Base-by-base conservation (phyloP, 2,329 filamentous ascomycete genomes). In the Zymoseptoria brevis region DNA sequence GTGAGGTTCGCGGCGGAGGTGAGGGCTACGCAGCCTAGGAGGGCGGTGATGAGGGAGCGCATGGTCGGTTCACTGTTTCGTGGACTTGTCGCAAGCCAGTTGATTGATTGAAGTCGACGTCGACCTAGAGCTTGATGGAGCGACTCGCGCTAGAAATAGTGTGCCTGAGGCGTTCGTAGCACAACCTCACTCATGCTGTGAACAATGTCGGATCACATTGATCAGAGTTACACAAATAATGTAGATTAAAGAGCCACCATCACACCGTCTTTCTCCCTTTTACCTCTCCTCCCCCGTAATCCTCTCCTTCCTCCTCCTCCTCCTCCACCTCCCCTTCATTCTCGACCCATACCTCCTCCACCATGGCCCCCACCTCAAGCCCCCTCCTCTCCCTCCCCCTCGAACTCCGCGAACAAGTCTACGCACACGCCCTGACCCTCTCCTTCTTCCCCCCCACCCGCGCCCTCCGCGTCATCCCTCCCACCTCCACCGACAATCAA, bases 1-100 rank as follows among this genome's bases (percentile, higher is more conserved):
- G 79, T 81, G 58, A 80, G 73, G 57, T 74, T 72, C 35, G 77
- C 76, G 48, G 77, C 76, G 9, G 71, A 70, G 19, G 68, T 58
- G 11, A 70, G 41, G 16, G 72, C 57, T n/a, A 68, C 65, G 58
- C 57, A 60, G 26, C 58, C 58, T 16, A 67, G 57, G 26, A 62
- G 51, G 11, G 54, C 45, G 21, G 53, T 54, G 50, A 54, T 57
- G 48, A 61, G 24, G 8, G 45, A n/a, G 1, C n/a, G 41, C 54
- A 56, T 56, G 19, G 11, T 45, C 35, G 35, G 13, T 6, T 45
- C 5, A 13, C 1, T 6, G 35, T 45, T 45, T 45, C 13, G 35
- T n/a, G 16, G 35, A 16, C 16, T n/a, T n/a, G 35, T 41, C 35
- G 13, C 11, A 45, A 45, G 35, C 35, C 4, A 1, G 2, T n/a